Evolutionary conservation across 208 protist genomes (phyloP).

Genomic region (Trypanosomatidae sp.): DNA sequence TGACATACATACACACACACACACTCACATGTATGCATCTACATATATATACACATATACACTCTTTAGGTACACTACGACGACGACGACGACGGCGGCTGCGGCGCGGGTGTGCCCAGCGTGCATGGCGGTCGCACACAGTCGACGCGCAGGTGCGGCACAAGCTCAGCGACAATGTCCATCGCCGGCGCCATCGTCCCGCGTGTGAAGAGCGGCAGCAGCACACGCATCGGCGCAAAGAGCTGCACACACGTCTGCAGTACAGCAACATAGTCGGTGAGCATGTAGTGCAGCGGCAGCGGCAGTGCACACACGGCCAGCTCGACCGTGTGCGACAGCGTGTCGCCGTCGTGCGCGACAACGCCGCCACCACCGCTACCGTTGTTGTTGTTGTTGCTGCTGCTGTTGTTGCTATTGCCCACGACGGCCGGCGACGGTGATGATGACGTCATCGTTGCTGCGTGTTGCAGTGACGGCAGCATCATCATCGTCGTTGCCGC

Average conservation of each 20-base stretch:
- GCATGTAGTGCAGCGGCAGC: constrained; percentile 19
- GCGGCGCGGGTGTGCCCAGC: constrained; percentile 3
- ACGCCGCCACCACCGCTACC: constrained; percentile 1
- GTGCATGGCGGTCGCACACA: constrained; percentile 32
- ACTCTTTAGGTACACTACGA: neutral
- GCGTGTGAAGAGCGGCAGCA: constrained; percentile 11
- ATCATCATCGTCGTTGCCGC: too few relatives aligned
- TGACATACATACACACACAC: too few relatives aligned
- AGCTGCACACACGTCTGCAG: constrained; percentile 14
- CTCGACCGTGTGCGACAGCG: constrained; percentile 55
- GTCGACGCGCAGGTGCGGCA: constrained; percentile 41
- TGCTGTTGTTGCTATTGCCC: too few relatives aligned
- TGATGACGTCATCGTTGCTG: too few relatives aligned
- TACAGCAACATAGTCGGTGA: constrained; percentile 57
- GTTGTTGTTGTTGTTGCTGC: too few relatives aligned
- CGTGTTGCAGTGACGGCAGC: too few relatives aligned
- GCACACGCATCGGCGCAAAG: constrained; percentile 14
- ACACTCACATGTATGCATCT: too few relatives aligned
- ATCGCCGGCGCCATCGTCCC: constrained; percentile 9
- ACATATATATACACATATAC: neutral
- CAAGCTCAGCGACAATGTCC: constrained; percentile 24
- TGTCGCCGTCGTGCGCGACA: constrained; percentile 5
- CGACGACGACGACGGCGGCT: too few relatives aligned
- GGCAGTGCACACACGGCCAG: constrained; percentile 29
- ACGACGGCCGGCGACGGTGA: too few relatives aligned